Base-by-base conservation (phyloP, 768 basidiomycete species). In the Russula virescens region DNA sequence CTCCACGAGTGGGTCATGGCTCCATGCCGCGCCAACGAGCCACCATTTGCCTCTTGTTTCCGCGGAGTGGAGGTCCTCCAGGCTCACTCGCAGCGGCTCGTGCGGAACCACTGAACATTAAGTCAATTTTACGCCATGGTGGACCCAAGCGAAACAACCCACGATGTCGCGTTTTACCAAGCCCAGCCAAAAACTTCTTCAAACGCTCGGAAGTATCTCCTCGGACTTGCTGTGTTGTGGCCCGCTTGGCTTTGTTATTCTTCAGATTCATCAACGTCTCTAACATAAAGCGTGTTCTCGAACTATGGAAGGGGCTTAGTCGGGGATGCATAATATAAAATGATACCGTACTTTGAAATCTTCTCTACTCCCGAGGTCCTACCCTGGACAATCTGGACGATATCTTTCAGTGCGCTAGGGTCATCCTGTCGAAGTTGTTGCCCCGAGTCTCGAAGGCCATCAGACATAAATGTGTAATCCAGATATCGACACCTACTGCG, bases 11-110 rank as follows among this genome's bases (percentile, higher is more conserved):
- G 97, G 95, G 69, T 98, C 87, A 2, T 95, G 95, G 35, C 82
- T 81, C 96, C 96, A 99, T 0, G 91, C 96, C 1, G 96, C 93
- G 19, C 96, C 97, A 40, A 98, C 91, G 2, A 98, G 80, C 96
- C 97, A 98, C 97, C 97, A 98, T 76, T 97, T 97, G 5, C 95
- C 97, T 71, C 86, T 90, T 13, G 81, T 89, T 60, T 91, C 85
- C 1, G 93, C 87, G 0, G 85, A 83, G 63, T 83, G 90, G 6
- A 98, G 80, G 74, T 98, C 96, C n/a, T 79, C 79, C 25, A 98
- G 78, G 0, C 89, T 86, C 1, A 97, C 85, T 8, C 94, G 87
- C 9, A 99, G 79, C 0, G 94, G 87, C 49, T 98, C 97, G 69
- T 91, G 85, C 0, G 86, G 83, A 55, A 87, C 78, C 7, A 93